These are phyloP conservation scores for Aspergillus sp. DNA, from an alignment of 2,329 filamentous ascomycete species.

Conservation along the genomic window DNA sequence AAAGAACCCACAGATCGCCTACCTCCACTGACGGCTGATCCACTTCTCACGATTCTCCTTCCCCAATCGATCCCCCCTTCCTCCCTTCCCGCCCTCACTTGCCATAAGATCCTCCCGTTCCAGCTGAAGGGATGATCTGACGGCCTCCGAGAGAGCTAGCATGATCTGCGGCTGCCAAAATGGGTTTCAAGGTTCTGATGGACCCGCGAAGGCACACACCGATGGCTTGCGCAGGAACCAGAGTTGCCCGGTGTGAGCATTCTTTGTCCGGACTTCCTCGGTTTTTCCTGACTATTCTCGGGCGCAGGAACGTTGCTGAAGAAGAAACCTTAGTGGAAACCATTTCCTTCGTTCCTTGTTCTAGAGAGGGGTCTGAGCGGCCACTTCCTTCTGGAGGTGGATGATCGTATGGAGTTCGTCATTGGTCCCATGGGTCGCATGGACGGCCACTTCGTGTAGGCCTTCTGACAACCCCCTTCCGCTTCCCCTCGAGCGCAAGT, in stretches of 20 bases:
- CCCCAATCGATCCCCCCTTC: background rate
- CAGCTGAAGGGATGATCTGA: background rate
- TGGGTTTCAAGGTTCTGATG: constrained; percentile 15
- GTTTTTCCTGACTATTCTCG: background rate
- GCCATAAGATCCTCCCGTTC: background rate
- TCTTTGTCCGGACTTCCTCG: constrained; percentile 13
- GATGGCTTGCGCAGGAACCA: constrained; percentile 29
- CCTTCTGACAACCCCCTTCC: background rate
- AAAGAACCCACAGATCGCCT: constrained; percentile 6
- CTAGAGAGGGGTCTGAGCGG: background rate
- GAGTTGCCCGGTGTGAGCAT: constrained; percentile 13
- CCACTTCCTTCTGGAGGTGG: background rate
- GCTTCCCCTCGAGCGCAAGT: background rate
- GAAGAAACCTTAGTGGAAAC: constrained; percentile 9
- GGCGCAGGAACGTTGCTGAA: constrained; percentile 9
- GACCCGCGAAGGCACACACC: background rate
- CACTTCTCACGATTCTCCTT: background rate
- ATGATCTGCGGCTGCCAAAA: constrained; percentile 20
- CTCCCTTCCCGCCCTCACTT: background rate
- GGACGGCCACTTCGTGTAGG: background rate
- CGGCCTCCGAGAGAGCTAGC: background rate
- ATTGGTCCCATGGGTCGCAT: constrained; percentile 1
- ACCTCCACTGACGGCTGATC: background rate
- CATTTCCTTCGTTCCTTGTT: constrained; percentile 7
- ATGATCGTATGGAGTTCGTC: background rate